Conservation (phyloP, 345 rosid genomes). For the Syzygium grande region DNA sequence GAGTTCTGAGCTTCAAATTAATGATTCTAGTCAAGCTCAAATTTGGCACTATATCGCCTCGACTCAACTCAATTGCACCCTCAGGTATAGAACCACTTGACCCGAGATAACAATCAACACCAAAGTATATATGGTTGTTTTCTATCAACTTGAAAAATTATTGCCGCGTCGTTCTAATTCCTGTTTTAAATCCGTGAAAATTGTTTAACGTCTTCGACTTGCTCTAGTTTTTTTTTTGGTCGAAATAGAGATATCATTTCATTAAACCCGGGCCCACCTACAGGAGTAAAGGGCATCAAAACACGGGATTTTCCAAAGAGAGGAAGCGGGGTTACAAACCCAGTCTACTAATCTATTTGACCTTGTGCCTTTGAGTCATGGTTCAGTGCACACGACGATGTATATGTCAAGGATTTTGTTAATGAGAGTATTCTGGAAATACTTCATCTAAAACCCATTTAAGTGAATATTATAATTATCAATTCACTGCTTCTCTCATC, state of each 20-base stretch:
- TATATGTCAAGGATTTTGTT: neutral
- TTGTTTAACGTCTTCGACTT: neutral
- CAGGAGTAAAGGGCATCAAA: no score
- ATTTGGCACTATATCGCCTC: neutral
- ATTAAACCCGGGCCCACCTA: no score
- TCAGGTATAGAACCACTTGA: neutral
- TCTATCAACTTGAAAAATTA: fast-evolving
- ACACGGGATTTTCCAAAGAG: no score
- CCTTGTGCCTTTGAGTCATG: neutral
- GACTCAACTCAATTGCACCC: neutral
- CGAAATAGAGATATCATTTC: no score
- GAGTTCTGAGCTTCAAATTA: neutral
- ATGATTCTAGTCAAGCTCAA: fast-evolving
- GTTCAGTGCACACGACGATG: fast-evolving
- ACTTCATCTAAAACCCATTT: neutral
- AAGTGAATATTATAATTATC: fast-evolving
- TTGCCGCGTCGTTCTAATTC: neutral
- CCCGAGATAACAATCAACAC: neutral
- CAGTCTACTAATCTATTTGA: no score
- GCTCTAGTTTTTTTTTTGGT: neutral
- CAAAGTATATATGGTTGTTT: neutral
- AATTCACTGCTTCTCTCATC: neutral
- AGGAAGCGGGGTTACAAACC: no score
- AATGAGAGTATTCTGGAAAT: fast-evolving
- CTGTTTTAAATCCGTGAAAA: fast-evolving